phyloP scores from a whole-genome alignment of 2,329 filamentous ascomycete genomes.

The Apiospora arundinis region DNA sequence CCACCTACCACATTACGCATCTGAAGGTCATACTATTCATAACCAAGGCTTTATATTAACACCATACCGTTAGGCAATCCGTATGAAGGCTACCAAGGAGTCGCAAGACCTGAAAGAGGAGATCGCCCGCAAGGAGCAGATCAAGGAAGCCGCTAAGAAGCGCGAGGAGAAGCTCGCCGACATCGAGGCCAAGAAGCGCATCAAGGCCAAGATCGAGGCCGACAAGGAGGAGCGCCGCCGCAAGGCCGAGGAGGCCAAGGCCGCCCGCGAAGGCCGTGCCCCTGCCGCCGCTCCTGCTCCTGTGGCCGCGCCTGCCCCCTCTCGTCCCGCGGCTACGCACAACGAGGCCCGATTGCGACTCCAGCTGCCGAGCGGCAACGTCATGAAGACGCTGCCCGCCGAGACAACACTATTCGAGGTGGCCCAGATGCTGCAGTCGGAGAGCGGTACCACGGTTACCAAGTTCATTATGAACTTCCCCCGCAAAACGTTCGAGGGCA shows the following conservation, averaged over 20 bases:
- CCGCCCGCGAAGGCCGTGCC: slow-evolving; percentile 77
- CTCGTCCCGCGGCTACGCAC: slow-evolving; percentile 71
- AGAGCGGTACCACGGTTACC: slow-evolving; percentile 72
- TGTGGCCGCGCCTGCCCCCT: slow-evolving; percentile 52
- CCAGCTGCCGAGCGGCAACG: slow-evolving; percentile 75
- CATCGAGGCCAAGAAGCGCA: slow-evolving; percentile 82
- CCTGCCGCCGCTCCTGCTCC: slow-evolving; percentile 52
- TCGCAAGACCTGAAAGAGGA: slow-evolving; percentile 90
- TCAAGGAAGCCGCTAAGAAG: slow-evolving; percentile 89
- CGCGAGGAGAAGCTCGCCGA: slow-evolving; percentile 88
- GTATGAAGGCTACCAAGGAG: slow-evolving; percentile 88
- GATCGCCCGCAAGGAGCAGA: slow-evolving; percentile 82
- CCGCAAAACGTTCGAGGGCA: slow-evolving; percentile 75
- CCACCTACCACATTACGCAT: not conserved
- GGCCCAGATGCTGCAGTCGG: slow-evolving; percentile 74
- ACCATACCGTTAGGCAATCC: slow-evolving; percentile 61
- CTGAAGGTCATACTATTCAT: not conserved
- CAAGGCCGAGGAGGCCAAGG: slow-evolving; percentile 86
- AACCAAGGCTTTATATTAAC: slow-evolving; percentile 25
- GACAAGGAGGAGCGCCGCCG: slow-evolving; percentile 89
- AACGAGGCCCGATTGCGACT: slow-evolving; percentile 83
- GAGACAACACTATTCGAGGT: slow-evolving; percentile 95
- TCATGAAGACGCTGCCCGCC: slow-evolving; percentile 87
- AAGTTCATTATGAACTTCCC: slow-evolving; percentile 90
- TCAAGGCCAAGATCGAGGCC: slow-evolving; percentile 92